Base-by-base conservation (phyloP, 2,329 filamentous ascomycete genomes). In the Neophaeococcomyces mojaviensis region DNA sequence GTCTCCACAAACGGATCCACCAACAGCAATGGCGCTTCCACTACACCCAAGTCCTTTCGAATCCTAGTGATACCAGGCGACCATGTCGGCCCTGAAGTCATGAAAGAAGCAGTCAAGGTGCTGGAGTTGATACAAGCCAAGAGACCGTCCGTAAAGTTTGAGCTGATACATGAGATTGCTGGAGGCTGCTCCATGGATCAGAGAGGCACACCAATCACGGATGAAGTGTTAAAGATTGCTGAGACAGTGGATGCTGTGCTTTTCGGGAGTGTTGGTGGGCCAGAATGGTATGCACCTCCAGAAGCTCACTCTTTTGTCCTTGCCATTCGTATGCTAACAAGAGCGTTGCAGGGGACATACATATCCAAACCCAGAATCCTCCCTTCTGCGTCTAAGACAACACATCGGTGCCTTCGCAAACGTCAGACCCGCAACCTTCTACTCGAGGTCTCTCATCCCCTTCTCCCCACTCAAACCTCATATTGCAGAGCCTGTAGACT, bases 51-150 rank as follows among this genome's bases (percentile, higher is more conserved):
- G 13, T 31, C 33, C 12, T 56, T 51, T 46, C 50, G 50, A 48
- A 78, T 84, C 51, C 80, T 80, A 16, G 73, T 72, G 34, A 81
- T 86, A 44, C 79, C 81, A 0, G 82, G 79, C 7, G 82, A 86
- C 57, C 82, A 82, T 47, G 84, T 86, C 50, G 82, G 82, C 1
- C 74, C 74, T 0, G 82, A 86, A 61, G 81, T 86, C 13, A 77
- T 83, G 62, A 67, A 72, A 24, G 79, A 79, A 2, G 80, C 79
- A 2, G 75, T 84, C 10, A 68, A 73, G 33, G 82, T 82, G 1
- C 63, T 86, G 39, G 70, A 79, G 39, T 57, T 61, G 9, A 52
- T 55, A 1, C 31, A 54, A 18, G 65, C 70, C 4, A 59, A 68
- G 30, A 66, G 72, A 2, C 64, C 79, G 31, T 72, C 73, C 0